These are phyloP conservation scores for Eucalyptus cloeziana DNA, from an alignment of 345 rosid genomes.

Conservation along the genomic window DNA sequence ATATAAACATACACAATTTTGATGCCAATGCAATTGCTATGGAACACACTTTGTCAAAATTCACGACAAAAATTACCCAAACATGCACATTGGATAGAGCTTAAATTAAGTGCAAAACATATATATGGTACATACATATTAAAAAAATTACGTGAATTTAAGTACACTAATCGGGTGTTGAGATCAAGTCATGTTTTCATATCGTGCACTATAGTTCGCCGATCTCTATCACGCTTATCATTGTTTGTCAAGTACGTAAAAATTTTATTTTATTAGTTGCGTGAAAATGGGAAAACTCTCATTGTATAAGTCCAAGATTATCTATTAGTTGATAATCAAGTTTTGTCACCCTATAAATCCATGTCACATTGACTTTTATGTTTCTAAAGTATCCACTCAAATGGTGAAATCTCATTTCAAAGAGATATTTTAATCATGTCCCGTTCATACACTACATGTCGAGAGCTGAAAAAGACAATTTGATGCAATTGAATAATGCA, in stretches of 20 bases:
- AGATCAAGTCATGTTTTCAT: not conserved
- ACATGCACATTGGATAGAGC: not conserved
- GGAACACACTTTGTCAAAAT: not conserved
- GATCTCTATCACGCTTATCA: not conserved
- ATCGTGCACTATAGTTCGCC: rapidly evolving
- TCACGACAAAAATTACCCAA: not conserved
- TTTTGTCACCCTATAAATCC: not conserved
- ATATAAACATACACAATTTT: not conserved
- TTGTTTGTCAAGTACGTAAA: not conserved
- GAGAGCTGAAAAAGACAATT: not conserved
- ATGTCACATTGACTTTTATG: not conserved
- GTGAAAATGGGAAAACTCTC: not conserved
- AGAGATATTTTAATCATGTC: not conserved
- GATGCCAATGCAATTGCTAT: not conserved
- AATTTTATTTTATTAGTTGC: not conserved
- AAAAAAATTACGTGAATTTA: not conserved
- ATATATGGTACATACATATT: not conserved
- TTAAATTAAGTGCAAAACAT: not conserved
- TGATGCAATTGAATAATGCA: not conserved
- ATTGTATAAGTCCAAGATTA: not conserved
- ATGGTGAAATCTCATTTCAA: not conserved
- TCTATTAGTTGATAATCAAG: not conserved
- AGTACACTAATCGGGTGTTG: not conserved
- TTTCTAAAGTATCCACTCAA: not conserved
- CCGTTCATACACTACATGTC: not conserved